Base-by-base conservation (phyloP, 1,139 yeast species). In the Magnusiomyces magnusii region DNA sequence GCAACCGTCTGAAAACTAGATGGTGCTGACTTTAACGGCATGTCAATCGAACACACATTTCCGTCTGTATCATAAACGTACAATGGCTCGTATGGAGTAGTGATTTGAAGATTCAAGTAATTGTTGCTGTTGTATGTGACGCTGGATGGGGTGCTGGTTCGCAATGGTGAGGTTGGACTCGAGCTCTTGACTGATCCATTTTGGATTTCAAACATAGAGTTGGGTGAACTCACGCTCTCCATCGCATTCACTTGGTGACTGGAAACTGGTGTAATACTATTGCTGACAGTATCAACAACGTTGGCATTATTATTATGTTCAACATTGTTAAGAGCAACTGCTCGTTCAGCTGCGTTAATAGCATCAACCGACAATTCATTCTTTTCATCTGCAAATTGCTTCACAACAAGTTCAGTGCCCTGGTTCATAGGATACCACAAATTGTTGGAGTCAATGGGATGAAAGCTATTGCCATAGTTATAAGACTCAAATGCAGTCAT, bases 401-500 rank as follows among this genome's bases (percentile, higher is more conserved):
- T 36, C 47, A 51, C 54, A 51, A 36, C 31, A n/a, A 51, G 15
- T 13, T 51, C 54, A n/a, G 54, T 36, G n/a, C 54, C 54, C 19
- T 51, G 54, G 44, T 39, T 39, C 28, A 51, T 34, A 7, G 54
- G 54, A 31, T 51, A 51, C 54, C 54, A 51, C 15, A 36, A 13
- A 23, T 36, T 39, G 17, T 15, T 23, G 27, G 54, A 36, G 53
- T 50, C 53, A 28, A 25, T 25, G 17, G 53, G n/a, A 44, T 44
- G 49, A 23, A 23, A 23, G 27, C 27, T 9, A 19, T 44, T 19
- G 49, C n/a, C 10, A n/a, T 44, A 23, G 41, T 9, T n/a, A 41
- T 50, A 25, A 10, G 59, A 51, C 34, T 59, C 61, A 39, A 59
- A 59, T 3, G 61, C 61, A 3, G 61, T 59, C 47, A 59, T 41